Evolutionary conservation across 2,329 filamentous ascomycete genomes (phyloP), one percentile per base, ranked within the genome.

Genomic region (Pseudopithomyces chartarum): DNA sequence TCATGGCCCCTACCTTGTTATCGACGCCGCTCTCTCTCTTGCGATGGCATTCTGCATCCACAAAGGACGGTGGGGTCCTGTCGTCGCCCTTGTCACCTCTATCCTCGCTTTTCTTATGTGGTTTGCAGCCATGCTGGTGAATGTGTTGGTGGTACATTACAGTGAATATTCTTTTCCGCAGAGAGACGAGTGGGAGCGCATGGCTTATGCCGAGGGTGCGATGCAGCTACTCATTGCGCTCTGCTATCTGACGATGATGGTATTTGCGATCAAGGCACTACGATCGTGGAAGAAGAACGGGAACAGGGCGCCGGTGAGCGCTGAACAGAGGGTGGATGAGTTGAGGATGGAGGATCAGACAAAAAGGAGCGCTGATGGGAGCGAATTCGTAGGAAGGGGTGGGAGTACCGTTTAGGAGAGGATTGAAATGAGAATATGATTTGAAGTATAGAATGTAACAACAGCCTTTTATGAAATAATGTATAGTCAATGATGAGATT

Each of bases 261-360:
- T 36, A 6, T 54, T 52, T 36, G 46, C 56, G n/a, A 47, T 42
- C 15, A 48, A 52, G 26, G 52, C 52, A 20, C 46, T 58, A 29
- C 52, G 48, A 33, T 43, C 19, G 38, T 52, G 47, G 56, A 47
- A 52, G 43, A 54, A 47, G 23, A 22, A 26, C 2, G 38, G 20
- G 44, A 40, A 19, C 36, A 22, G 6, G 5, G 38, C 2, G 29
- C 11, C 15, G 13, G 20, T 20, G 17, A 15, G 19, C 6, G 29
- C 45, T 11, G 32, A 48, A 15, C 22, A 19, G 32, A 48, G 32
- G 32, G 45, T 48, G 15, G 45, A 38, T n/a, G 45, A 38, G 19
- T 38, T 38, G 45, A 19, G 6, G 1, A 22, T 48, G 32, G 32
- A 48, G 17, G 32, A 15, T 11, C 20, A n/a, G 17, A 29, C 8